Percentiles rank a stretch among this genome's conserved stretches.
Evolutionary conservation across 352 stramenopile genomes (phyloP).

Genomic region (Globisporangium middletonii): DNA sequence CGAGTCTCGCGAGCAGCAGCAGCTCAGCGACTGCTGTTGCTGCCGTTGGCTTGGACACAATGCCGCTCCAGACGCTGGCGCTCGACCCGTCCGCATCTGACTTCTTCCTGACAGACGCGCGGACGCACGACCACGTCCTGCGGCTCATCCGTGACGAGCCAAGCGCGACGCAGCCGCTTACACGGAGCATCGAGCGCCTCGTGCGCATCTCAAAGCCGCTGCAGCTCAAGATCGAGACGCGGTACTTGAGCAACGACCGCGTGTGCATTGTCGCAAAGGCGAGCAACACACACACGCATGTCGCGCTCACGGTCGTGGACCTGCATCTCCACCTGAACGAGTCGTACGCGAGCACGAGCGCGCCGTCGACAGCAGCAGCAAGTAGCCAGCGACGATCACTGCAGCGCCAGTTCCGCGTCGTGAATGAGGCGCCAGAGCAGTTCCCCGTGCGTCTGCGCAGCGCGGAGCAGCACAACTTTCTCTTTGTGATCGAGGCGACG

Average conservation of each 20-base stretch:
- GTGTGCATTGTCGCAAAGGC: constrained; percentile 46
- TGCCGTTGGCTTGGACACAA: neutral
- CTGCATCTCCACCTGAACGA: constrained; percentile 63
- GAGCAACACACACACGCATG: constrained; percentile 34
- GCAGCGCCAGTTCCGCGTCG: constrained; percentile 24
- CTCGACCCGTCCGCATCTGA: constrained; percentile 1
- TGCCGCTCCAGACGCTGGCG: constrained; percentile 1
- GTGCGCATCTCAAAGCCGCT: constrained; percentile 50
- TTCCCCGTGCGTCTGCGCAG: constrained; percentile 52
- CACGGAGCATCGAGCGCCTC: constrained; percentile 36
- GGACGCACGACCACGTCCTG: constrained; percentile 27
- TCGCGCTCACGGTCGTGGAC: constrained; percentile 46
- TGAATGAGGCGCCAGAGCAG: constrained; percentile 31
- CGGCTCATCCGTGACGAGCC: constrained; percentile 43
- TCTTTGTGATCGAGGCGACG: constrained; percentile 36
- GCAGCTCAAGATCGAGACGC: constrained; percentile 50
- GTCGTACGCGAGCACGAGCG: neutral
- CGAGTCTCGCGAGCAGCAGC: constrained; percentile 1
- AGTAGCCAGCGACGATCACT: neutral
- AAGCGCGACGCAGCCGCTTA: constrained; percentile 31
- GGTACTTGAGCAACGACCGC: constrained; percentile 24
- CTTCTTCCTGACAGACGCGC: constrained; percentile 30
- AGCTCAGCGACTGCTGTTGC: neutral
- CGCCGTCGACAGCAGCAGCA: neutral
- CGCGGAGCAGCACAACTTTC: constrained; percentile 63